Evolutionary conservation across 2,329 filamentous ascomycete species (phyloP).

Genomic region (Fusarium sp.): DNA sequence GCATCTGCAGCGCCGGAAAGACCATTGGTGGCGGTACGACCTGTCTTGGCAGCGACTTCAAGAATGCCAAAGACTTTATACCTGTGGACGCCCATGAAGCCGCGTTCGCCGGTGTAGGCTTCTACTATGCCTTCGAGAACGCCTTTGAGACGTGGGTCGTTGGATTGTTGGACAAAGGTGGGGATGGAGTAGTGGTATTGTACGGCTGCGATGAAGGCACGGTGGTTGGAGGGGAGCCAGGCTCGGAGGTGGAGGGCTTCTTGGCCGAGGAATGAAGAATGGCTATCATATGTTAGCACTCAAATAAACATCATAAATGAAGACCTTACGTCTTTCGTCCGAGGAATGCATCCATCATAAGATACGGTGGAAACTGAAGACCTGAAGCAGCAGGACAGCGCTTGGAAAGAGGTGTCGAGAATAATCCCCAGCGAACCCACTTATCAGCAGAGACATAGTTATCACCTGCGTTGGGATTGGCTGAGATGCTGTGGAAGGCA

Average conservation of each 20-base stretch:
- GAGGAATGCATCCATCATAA: conserved; percentile 66
- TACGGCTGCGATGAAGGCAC: conserved; percentile 65
- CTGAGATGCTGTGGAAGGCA: conserved; percentile 65
- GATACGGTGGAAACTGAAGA: conserved; percentile 63
- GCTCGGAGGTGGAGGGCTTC: conserved; percentile 64
- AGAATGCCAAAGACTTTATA: conserved; percentile 68
- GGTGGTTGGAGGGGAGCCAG: conserved; percentile 64
- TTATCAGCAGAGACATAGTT: conserved; percentile 61
- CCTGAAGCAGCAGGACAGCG: conserved; percentile 63
- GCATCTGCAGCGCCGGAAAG: conserved; percentile 58
- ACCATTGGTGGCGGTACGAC: conserved; percentile 64
- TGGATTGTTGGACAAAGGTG: conserved; percentile 63
- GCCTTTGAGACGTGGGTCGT: conserved; percentile 62
- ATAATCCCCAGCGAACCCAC: conserved; percentile 64
- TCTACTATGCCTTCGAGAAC: conserved; percentile 66
- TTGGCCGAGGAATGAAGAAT: conserved; percentile 59
- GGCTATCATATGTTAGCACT: conserved; percentile 49
- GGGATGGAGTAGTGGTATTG: conserved; percentile 66
- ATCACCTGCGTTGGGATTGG: conserved; percentile 63
- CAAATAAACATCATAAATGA: fast-evolving
- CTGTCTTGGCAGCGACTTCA: conserved; percentile 64
- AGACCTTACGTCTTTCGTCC: conserved; percentile 54
- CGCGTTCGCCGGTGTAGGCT: conserved; percentile 65
- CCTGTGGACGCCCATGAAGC: conserved; percentile 67
- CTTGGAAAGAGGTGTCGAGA: conserved; percentile 62